Conservation (phyloP, 2,329 filamentous ascomycete species). For the Alternaria incomplexa region DNA sequence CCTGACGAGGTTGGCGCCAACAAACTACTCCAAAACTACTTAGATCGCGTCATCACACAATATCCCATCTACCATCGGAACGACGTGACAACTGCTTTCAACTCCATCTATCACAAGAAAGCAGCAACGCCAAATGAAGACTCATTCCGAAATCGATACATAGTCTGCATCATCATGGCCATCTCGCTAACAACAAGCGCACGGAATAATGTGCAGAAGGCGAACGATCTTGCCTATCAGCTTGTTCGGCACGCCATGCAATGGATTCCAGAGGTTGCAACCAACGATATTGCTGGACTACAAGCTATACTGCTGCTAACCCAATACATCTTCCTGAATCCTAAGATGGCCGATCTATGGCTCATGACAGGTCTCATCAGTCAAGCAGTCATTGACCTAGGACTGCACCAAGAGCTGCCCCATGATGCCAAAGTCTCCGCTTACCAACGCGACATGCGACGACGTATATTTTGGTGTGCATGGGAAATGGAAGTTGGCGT, state of each 20-base stretch:
- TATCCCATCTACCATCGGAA: conserved; percentile 47
- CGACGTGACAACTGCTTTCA: conserved; percentile 42
- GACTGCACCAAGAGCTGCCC: conserved; percentile 46
- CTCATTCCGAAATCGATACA: conserved; percentile 40
- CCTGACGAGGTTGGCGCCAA: conserved; percentile 41
- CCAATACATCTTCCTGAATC: conserved; percentile 47
- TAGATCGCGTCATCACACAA: conserved; percentile 44
- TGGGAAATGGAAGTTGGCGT: conserved; percentile 49
- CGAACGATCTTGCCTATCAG: conserved; percentile 41
- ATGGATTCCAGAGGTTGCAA: conserved; percentile 45
- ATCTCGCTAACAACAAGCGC: conserved; percentile 45
- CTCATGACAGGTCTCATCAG: conserved; percentile 46
- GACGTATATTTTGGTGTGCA: conserved; percentile 46
- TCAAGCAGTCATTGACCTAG: conserved; percentile 45
- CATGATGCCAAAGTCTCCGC: conserved; percentile 32
- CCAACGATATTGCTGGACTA: conserved; percentile 43
- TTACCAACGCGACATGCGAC: conserved; percentile 46
- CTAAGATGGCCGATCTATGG: conserved; percentile 46
- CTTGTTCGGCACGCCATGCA: conserved; percentile 46
- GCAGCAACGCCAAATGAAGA: conserved; percentile 31
- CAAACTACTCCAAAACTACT: conserved; percentile 41
- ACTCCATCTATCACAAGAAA: conserved; percentile 40
- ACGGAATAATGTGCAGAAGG: conserved; percentile 40
- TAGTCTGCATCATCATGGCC: conserved; percentile 47
- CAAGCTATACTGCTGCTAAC: conserved; percentile 45